Percentiles rank a stretch among this genome's conserved stretches.
phyloP scores from a whole-genome alignment of 345 rosid species.

The Eucalyptus viminalis region DNA sequence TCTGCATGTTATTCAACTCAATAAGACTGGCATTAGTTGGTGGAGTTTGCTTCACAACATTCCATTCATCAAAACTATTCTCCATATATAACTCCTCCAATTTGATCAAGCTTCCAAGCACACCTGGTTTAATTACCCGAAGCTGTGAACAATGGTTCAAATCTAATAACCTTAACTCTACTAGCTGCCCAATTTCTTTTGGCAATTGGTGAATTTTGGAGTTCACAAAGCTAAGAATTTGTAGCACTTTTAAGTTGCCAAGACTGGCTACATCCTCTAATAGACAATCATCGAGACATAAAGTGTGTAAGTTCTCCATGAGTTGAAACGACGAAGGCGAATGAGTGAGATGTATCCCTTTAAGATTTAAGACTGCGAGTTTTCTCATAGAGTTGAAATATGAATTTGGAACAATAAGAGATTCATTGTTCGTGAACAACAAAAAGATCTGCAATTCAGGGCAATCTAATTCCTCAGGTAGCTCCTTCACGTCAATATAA shows the following conservation, averaged over 20 bases:
- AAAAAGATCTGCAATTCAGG: too few relatives aligned
- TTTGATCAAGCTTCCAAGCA: not conserved
- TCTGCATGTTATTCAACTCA: not conserved
- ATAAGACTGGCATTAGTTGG: not conserved
- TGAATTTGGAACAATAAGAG: too few relatives aligned
- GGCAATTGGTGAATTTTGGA: fast-evolving
- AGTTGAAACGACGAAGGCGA: fast-evolving
- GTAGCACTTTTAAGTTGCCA: not conserved
- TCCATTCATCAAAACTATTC: not conserved
- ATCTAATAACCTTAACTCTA: not conserved
- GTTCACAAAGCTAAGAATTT: not conserved
- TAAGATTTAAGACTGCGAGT: too few relatives aligned
- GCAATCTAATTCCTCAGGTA: too few relatives aligned
- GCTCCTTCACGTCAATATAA: fast-evolving
- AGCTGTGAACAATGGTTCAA: not conserved
- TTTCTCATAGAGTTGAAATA: too few relatives aligned
- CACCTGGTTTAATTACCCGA: not conserved
- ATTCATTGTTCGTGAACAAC: too few relatives aligned
- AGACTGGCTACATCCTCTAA: not conserved
- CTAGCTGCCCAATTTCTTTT: not conserved
- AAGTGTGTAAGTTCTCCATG: not conserved
- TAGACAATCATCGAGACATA: fast-evolving
- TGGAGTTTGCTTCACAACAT: not conserved
- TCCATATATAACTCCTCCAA: not conserved
- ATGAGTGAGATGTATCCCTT: not conserved